Conservation (phyloP, 176 grass and related monocot genomes). For the Aechmea fasciata region DNA sequence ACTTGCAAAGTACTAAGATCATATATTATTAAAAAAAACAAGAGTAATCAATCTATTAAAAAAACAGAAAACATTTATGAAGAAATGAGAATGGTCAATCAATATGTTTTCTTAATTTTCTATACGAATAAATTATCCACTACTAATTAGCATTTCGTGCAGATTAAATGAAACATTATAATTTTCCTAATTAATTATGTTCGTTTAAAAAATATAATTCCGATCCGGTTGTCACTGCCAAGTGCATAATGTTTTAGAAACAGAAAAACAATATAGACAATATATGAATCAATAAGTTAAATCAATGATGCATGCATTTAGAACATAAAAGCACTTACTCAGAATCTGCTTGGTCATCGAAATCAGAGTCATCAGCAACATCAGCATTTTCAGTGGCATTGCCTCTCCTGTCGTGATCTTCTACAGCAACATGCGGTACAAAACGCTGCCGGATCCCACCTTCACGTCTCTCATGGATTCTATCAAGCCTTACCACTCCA, state of each 20-base stretch:
- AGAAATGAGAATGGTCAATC: too few species aligned
- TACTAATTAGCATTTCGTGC: too few species aligned
- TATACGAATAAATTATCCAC: too few species aligned
- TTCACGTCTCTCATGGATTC: slow-evolving; percentile 40
- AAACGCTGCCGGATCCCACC: slow-evolving; percentile 42
- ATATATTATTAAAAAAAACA: neutral
- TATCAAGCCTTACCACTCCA: slow-evolving; percentile 62
- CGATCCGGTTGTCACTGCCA: too few species aligned
- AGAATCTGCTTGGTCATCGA: slow-evolving; percentile 71
- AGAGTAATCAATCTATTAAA: neutral
- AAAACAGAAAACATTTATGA: neutral
- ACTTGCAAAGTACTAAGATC: neutral
- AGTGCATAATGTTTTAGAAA: neutral
- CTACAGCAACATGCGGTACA: slow-evolving; percentile 38
- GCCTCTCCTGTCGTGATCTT: slow-evolving; percentile 40
- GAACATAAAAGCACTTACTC: slow-evolving; percentile 46
- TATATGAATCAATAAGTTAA: neutral
- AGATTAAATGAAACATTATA: too few species aligned
- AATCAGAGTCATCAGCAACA: slow-evolving; percentile 63
- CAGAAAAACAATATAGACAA: neutral
- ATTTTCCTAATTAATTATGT: too few species aligned
- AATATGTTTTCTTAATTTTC: too few species aligned
- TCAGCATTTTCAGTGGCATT: slow-evolving; percentile 50
- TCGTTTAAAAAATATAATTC: too few species aligned
- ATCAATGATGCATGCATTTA: slow-evolving; percentile 1